These are phyloP conservation scores for Fusarium drepaniforme DNA, from an alignment of 2,329 filamentous ascomycete species.

Conservation along the genomic window DNA sequence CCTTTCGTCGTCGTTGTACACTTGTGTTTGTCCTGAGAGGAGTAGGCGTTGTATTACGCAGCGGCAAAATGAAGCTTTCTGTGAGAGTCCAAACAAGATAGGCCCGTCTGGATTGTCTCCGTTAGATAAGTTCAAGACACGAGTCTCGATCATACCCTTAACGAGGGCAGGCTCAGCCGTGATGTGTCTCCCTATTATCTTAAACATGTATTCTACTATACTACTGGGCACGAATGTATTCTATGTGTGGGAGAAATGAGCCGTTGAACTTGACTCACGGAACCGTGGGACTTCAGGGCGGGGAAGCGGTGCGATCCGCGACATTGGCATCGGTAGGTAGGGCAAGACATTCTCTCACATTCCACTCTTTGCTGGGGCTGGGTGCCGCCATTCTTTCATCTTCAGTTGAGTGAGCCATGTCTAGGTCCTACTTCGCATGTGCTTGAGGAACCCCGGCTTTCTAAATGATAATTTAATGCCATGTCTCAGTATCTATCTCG, in stretches of 20 bases:
- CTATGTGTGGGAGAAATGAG: background rate
- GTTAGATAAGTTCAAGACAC: background rate
- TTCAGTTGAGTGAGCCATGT: background rate
- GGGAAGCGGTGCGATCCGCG: background rate
- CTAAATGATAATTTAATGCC: background rate
- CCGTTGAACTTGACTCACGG: background rate
- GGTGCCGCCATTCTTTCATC: background rate
- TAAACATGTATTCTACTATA: background rate
- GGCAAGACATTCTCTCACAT: background rate
- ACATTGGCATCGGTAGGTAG: background rate
- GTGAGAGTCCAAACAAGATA: fast-evolving
- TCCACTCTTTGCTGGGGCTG: background rate
- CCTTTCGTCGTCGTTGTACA: background rate
- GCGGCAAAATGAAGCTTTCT: background rate
- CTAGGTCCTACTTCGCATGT: background rate
- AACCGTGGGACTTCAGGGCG: background rate
- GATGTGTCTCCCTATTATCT: background rate
- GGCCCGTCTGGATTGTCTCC: background rate
- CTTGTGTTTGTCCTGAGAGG: background rate
- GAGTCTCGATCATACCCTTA: background rate
- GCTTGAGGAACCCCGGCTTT: background rate
- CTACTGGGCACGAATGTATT: background rate
- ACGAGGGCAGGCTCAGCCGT: background rate
- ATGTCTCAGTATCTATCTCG: background rate
- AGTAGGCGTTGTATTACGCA: background rate